Percentiles rank a stretch among this genome's conserved stretches.
These are phyloP conservation scores for Gracilaria domingensis DNA, from an alignment of 23 red algal species.

Conservation along the genomic window DNA sequence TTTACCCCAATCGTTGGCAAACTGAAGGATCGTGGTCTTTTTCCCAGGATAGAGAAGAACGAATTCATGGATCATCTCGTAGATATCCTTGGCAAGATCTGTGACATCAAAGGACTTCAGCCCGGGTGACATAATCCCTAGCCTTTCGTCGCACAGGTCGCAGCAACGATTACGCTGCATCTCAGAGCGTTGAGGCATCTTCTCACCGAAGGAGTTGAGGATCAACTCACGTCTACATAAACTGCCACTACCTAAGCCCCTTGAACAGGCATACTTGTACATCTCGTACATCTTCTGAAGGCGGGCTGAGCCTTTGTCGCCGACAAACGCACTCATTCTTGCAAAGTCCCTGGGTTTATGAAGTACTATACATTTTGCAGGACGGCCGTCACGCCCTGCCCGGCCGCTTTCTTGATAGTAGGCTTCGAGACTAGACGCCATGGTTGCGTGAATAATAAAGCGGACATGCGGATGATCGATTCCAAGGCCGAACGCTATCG, in stretches of 20 bases:
- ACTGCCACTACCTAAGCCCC: constrained; percentile 8
- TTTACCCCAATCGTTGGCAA: constrained; percentile 47
- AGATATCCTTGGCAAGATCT: constrained; percentile 15
- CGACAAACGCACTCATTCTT: constrained; percentile 58
- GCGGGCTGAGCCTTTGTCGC: constrained; percentile 44
- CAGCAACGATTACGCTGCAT: constrained; percentile 9
- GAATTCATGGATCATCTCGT: constrained; percentile 9
- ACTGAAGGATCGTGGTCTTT: constrained; percentile 46
- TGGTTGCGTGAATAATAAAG: constrained; percentile 88
- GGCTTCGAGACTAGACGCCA: constrained; percentile 79
- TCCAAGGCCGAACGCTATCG: constrained; percentile 96
- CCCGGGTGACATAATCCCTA: not conserved
- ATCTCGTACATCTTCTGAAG: constrained; percentile 57
- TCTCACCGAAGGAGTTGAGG: constrained; percentile 44
- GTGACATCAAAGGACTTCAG: constrained; percentile 23
- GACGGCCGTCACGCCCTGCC: constrained; percentile 86
- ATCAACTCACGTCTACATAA: constrained; percentile 50
- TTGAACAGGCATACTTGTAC: constrained; percentile 46
- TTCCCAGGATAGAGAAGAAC: not conserved
- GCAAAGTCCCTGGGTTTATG: constrained; percentile 51
- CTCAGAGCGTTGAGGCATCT: not conserved
- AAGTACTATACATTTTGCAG: constrained; percentile 61
- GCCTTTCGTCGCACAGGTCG: constrained; percentile 31
- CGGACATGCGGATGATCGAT: constrained; percentile 92
- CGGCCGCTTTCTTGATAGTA: constrained; percentile 96